A percentile compares a stretch with the other conserved stretches of the same genome.
Conservation (phyloP, 2,329 filamentous ascomycete species). For the Colletotrichum camelliae region DNA sequence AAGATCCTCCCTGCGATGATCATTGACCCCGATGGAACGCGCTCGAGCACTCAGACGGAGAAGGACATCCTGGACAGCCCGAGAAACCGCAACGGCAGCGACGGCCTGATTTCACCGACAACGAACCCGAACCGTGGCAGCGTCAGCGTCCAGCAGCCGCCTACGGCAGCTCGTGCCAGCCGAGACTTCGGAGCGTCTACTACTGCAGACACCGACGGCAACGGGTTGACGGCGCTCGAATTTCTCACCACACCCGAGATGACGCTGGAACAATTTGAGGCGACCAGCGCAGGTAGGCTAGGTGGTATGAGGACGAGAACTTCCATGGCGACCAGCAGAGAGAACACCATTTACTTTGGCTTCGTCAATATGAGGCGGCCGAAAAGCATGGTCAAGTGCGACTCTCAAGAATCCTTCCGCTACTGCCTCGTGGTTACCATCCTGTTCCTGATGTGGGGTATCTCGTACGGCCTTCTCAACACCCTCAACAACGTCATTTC, state of each 20-base stretch:
- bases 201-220: constrained; percentile 9
- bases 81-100: constrained; percentile 19
- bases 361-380: constrained; percentile 75
- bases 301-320: constrained; percentile 33
- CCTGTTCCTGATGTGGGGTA: constrained; percentile 88
- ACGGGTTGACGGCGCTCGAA: constrained; percentile 42
- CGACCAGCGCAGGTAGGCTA: constrained; percentile 25
- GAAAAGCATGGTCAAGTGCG: constrained; percentile 73
- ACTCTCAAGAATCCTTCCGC: constrained; percentile 68
- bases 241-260: constrained; percentile 50
- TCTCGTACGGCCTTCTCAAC: constrained; percentile 87
- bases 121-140: constrained; percentile 2
- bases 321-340: constrained; percentile 39
- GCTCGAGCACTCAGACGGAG: constrained; percentile 33
- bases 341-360: constrained; percentile 70
- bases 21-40: constrained; percentile 54
- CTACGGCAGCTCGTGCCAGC: not conserved
- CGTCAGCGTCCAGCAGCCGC: constrained; percentile 7
- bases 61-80: constrained; percentile 27
- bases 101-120: constrained; percentile 12
- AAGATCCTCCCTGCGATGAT: constrained; percentile 63
- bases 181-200: constrained; percentile 1
- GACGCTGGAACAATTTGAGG: constrained; percentile 15
- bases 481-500: constrained; percentile 78
- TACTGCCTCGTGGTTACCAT: constrained; percentile 79